These are phyloP conservation scores for Spiraea crenata DNA, from an alignment of 331 rosid species.

Conservation along the genomic window DNA sequence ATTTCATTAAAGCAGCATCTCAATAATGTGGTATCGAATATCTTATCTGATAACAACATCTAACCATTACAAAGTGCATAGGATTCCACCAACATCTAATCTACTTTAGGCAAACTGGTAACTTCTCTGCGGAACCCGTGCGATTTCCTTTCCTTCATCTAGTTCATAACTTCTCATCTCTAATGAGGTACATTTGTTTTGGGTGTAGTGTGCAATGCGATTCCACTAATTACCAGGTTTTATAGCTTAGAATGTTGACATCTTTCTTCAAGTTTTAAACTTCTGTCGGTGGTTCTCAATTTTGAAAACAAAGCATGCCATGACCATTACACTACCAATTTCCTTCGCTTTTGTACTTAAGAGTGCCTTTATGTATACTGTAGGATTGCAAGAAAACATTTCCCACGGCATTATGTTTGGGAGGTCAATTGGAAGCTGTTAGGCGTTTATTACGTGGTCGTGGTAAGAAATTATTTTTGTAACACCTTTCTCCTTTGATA, in stretches of 20 bases:
- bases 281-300: background rate
- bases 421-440: conserved; percentile 76
- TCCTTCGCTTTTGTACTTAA: background rate
- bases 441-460: conserved; percentile 49
- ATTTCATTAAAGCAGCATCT: background rate
- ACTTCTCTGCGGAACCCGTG: background rate
- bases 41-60: background rate
- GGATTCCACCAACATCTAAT: background rate
- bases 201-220: no score
- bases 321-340: no score
- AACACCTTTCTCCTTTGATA: background rate
- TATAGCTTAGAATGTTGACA: no score
- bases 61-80: background rate
- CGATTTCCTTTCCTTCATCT: no score
- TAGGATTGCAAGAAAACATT: conserved; percentile 87
- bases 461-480: conserved; percentile 37
- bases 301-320: background rate
- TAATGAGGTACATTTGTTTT: no score
- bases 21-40: background rate
- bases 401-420: conserved; percentile 83
- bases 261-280: no score
- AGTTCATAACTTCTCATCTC: no score
- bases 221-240: no score
- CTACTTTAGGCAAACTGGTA: background rate
- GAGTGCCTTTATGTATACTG: background rate